phyloP scores from a whole-genome alignment of 106 monocot species.

The Cymbidium sinense region DNA sequence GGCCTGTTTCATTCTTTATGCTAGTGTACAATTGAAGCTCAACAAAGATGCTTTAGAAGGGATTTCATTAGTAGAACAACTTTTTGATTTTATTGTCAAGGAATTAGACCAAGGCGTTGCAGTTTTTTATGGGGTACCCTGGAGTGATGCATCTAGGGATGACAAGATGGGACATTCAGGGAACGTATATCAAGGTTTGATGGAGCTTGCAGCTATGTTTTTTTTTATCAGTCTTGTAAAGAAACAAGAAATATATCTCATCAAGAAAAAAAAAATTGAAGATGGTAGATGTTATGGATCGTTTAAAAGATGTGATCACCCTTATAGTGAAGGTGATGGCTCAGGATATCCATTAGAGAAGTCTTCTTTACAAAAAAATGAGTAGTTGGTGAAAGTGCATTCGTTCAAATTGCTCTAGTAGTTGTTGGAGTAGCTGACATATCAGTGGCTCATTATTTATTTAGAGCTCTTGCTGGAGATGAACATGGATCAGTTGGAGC shows the following conservation, averaged over 20 bases:
- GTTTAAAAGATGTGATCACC: conserved; percentile 63
- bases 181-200: conserved; percentile 35
- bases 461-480: too few relatives aligned
- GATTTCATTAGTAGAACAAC: conserved; percentile 37
- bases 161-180: conserved; percentile 43
- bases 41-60: conserved; percentile 35
- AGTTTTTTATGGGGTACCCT: conserved; percentile 25
- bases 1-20: conserved; percentile 64
- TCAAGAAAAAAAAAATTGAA: conserved; percentile 52
- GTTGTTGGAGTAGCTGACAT: too few relatives aligned
- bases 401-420: too few relatives aligned
- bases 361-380: too few relatives aligned
- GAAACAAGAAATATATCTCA: conserved; percentile 15
- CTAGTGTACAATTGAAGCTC: conserved; percentile 54
- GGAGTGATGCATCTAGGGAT: conserved; percentile 59
- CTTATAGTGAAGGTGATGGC: too few relatives aligned
- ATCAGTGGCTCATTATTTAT: too few relatives aligned
- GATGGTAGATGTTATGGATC: conserved; percentile 31
- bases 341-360: too few relatives aligned
- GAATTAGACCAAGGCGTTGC: conserved; percentile 56
- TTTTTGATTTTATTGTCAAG: conserved; percentile 66
- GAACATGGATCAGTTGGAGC: too few relatives aligned
- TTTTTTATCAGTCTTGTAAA: conserved; percentile 72
- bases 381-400: too few relatives aligned
- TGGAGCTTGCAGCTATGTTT: conserved; percentile 72